Base-by-base conservation (phyloP, 2,329 filamentous ascomycete species). In the Colletotrichum chlorophyti region DNA sequence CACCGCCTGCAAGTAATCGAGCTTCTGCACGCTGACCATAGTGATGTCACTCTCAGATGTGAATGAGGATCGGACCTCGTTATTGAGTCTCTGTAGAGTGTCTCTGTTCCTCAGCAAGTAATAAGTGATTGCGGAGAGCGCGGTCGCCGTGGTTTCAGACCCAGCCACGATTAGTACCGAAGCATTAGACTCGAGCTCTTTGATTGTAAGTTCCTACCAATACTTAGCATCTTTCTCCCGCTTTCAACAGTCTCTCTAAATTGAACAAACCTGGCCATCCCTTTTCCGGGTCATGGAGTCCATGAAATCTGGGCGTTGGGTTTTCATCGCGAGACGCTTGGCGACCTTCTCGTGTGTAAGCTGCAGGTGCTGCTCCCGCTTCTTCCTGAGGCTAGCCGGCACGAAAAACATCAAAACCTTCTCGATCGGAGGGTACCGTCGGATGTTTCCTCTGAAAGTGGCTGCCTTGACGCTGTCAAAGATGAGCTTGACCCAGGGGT, bases 1-100 rank as follows among this genome's bases (percentile, higher is more conserved):
- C 40, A 65, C 66, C 4, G 74, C 75, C 10, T 66, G 62, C 50
- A 76, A 62, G 47, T 77, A 78, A 3, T 51, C 42, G 0, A 76
- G 61, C 10, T 63, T 60, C 42, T 63, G 60, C 5, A 69, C 64
- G 9, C 64, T 65, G 6, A 64, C 58, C 15, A 72, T 55, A 14
- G 62, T 66, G 46, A 77, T 76, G 4, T 76, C 69, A 0, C 68
- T 64, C 24, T 70, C 66, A 0, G 32, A 60, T 2, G 60, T 32
- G 47, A 77, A 77, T 0, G 66, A 32, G 0, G 63, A 60, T 3
- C 74, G 70, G 3, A 79, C 64, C 63, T 79, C 76, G 2, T 66
- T 21, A 3, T 61, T 64, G 11, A 77, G 35, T 27, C 65, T 73
- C 5, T 17, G 11, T 1, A 58, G n/a, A 4, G 34, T 34, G 5